phyloP scores from a whole-genome alignment of 1,139 yeast species.

The Zygoascus meyerae region DNA sequence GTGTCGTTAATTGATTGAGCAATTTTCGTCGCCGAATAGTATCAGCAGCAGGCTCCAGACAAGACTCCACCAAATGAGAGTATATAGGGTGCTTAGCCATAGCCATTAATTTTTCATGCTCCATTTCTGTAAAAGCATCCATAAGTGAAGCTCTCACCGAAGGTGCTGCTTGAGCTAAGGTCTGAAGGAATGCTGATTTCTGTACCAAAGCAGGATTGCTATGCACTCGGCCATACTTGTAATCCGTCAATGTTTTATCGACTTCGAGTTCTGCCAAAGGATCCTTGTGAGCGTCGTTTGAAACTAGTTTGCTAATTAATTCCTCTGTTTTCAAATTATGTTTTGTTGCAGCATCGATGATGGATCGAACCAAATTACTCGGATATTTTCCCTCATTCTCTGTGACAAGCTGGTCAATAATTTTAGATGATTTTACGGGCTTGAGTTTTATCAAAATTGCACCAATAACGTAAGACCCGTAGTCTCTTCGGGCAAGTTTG shows the following conservation, averaged over 20 bases:
- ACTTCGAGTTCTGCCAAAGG: slow-evolving; percentile 66
- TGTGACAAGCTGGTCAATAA: slow-evolving; percentile 61
- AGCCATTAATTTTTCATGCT: slow-evolving; percentile 52
- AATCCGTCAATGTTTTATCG: slow-evolving; percentile 1
- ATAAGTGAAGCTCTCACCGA: slow-evolving; percentile 53
- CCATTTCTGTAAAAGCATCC: slow-evolving; percentile 55
- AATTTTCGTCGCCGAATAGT: slow-evolving; percentile 59
- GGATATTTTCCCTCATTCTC: slow-evolving; percentile 43
- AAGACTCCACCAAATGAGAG: slow-evolving; percentile 61
- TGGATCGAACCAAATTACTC: slow-evolving; percentile 60
- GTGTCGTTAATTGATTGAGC: slow-evolving; percentile 51
- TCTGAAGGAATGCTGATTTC: slow-evolving; percentile 67
- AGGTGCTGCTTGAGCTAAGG: slow-evolving; percentile 52
- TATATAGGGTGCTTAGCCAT: slow-evolving; percentile 86
- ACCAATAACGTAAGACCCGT: slow-evolving; percentile 81
- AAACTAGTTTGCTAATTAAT: slow-evolving; percentile 53
- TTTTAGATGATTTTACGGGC: slow-evolving; percentile 52
- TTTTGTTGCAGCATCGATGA: slow-evolving; percentile 63
- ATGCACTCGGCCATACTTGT: slow-evolving; percentile 1
- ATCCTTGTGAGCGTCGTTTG: slow-evolving; percentile 69
- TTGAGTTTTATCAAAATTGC: slow-evolving; percentile 54
- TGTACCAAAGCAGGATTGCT: slow-evolving; percentile 59
- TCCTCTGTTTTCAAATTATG: slow-evolving; percentile 61
- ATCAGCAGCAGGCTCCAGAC: slow-evolving; percentile 42
- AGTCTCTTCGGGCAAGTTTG: slow-evolving; percentile 70